Evolutionary conservation across 768 basidiomycete genomes (phyloP).

Genomic region (Amanita exitialis): DNA sequence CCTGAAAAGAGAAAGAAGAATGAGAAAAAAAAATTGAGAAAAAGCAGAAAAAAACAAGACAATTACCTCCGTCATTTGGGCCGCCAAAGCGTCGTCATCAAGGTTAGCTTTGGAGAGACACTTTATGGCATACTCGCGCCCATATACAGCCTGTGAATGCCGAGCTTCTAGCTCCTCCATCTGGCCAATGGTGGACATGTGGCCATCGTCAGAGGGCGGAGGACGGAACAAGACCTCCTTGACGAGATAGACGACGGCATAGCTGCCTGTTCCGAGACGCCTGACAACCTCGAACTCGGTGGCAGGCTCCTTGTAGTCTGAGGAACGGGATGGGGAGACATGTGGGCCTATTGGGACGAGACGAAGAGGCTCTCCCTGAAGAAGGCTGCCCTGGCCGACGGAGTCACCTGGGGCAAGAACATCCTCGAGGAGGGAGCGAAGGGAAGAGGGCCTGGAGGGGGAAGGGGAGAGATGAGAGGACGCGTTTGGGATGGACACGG

Average conservation of each 20-base stretch:
- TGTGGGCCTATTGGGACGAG: slow-evolving; percentile 40
- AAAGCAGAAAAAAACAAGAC: slow-evolving; percentile 2
- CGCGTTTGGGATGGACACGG: slow-evolving; percentile 17
- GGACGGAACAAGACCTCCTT: slow-evolving; percentile 53
- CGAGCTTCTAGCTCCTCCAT: slow-evolving; percentile 39
- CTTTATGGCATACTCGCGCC: slow-evolving; percentile 90
- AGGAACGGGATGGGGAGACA: slow-evolving; percentile 18
- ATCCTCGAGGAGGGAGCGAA: slow-evolving; percentile 36
- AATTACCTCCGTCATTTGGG: slow-evolving; percentile 85
- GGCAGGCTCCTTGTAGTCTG: slow-evolving; percentile 36
- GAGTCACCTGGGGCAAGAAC: slow-evolving; percentile 66
- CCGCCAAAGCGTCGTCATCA: slow-evolving; percentile 73
- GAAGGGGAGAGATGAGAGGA: slow-evolving; percentile 15
- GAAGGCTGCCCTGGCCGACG: slow-evolving; percentile 54
- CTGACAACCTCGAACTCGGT: slow-evolving; percentile 77
- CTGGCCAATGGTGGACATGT: slow-evolving; percentile 43
- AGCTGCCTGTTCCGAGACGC: slow-evolving; percentile 80
- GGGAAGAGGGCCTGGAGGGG: slow-evolving; percentile 24
- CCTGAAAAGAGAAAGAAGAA: slow-evolving; percentile 31
- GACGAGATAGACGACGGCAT: slow-evolving; percentile 92
- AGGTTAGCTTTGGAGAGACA: slow-evolving; percentile 92
- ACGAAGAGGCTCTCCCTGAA: slow-evolving; percentile 60
- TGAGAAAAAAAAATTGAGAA: slow-evolving; percentile 5
- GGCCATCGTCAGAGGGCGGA: slow-evolving; percentile 40
- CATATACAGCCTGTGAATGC: slow-evolving; percentile 41